Evolutionary conservation across 1,284 basidiomycete genomes (phyloP), one percentile per base, ranked within the genome.

Genomic region (Cryptococcus sp.): DNA sequence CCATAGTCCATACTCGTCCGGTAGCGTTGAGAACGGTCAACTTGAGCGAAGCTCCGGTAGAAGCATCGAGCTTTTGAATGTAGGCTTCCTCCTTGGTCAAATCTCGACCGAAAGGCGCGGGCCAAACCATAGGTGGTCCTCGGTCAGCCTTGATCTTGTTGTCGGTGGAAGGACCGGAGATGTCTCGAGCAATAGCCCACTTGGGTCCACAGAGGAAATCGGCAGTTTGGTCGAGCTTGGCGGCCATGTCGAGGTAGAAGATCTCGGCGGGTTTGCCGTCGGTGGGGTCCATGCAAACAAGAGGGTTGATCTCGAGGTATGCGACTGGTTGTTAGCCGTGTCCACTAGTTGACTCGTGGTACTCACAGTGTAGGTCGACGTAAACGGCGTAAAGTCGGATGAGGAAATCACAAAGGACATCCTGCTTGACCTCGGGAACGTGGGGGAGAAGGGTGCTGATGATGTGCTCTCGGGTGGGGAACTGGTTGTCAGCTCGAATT

Each of bases 1-100:
- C 94, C 94, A 98, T 98, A 61, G 94, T 98, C 94, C 94, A 98
- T 65, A 98, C 86, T 59, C 93, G 88, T 62, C 94, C 96, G 69
- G 88, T 85, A 49, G 89, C 77, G 77, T 98, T 98, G 66, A 98
- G 81, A 49, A 98, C 94, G 52, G 94, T 98, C 49, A 98, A 83
- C 77, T 98, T 98, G 75, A 98, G 85, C 23, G 92, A 97, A 61
- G 96, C 93, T 80, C 94, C 94, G 42, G 94, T 98, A 40, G 91
- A 93, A 16, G 83, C 88, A 65, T 98, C 94, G 59, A 98, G 85
- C 77, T 96, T 97, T 80, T 96, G 91, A 74, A 98, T 98, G 80
- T 97, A 98, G 13, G 66, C 94, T 77, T 98, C 94, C 76, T 98
- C 96, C 80, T 92, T 94, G 74, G 94, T 98, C 75, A 98, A 78